A percentile compares a stretch with the other conserved stretches of the same genome.
Evolutionary conservation across 345 rosid genomes (phyloP).

Genomic region (Capsella bursapastoris): DNA sequence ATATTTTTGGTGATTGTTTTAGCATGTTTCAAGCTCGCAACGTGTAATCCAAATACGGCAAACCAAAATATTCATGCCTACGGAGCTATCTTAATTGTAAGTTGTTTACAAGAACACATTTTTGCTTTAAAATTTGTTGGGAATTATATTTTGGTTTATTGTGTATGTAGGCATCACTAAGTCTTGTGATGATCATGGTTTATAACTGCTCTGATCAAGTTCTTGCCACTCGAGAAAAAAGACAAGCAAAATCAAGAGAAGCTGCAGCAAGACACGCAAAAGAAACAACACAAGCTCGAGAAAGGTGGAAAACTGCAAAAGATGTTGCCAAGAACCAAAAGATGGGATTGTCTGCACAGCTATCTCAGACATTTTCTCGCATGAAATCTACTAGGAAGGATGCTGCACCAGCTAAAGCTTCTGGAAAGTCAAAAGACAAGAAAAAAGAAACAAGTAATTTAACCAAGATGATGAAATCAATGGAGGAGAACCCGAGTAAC

Average conservation of each 20-base stretch:
- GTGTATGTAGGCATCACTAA: slow-evolving; percentile 57
- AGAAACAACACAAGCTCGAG: slow-evolving; percentile 90
- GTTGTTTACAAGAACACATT: slow-evolving; percentile 33
- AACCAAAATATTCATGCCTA: slow-evolving; percentile 80
- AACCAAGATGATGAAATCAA: slow-evolving; percentile 64
- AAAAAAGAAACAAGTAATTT: slow-evolving; percentile 59
- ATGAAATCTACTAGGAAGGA: slow-evolving; percentile 52
- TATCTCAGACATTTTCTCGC: slow-evolving; percentile 77
- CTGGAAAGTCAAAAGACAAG: slow-evolving; percentile 51
- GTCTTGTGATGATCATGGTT: slow-evolving; percentile 57
- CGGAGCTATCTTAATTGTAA: slow-evolving; percentile 85
- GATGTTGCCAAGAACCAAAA: slow-evolving; percentile 60
- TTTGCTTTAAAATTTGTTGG: neutral
- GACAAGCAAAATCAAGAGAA: slow-evolving; percentile 67
- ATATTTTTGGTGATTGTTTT: slow-evolving; percentile 33
- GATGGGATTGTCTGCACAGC: slow-evolving; percentile 59
- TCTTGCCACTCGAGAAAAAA: slow-evolving; percentile 63
- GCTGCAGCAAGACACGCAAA: slow-evolving; percentile 80
- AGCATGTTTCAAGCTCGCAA: slow-evolving; percentile 84
- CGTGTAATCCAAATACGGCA: slow-evolving; percentile 65
- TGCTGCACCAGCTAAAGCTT: slow-evolving; percentile 43
- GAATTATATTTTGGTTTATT: slow-evolving; percentile 20
- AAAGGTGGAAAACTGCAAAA: slow-evolving; percentile 82
- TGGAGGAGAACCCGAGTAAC: slow-evolving; percentile 63
- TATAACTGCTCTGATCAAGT: slow-evolving; percentile 78